phyloP scores from a whole-genome alignment of 2,329 filamentous ascomycete species.

The Beauveria bassiana region DNA sequence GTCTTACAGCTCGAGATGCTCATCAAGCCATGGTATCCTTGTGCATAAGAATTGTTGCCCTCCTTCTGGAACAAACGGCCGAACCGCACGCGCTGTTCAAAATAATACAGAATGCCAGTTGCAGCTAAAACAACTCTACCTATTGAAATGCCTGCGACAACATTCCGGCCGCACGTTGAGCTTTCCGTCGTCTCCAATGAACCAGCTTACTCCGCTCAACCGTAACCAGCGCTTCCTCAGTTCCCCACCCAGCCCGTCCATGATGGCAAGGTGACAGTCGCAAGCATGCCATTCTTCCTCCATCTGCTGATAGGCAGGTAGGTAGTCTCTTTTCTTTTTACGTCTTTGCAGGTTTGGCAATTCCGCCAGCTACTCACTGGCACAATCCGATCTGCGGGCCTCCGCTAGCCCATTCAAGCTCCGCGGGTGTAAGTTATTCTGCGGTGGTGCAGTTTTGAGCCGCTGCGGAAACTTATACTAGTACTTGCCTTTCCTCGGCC shows the following conservation, averaged over 20 bases:
- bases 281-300: neutral
- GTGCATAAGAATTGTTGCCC: neutral
- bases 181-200: neutral
- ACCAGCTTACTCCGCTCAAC: neutral
- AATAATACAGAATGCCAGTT: neutral
- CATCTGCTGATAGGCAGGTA: no score
- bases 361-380: neutral
- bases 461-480: conserved; percentile 1
- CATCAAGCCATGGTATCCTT: no score
- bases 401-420: neutral
- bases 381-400: conserved; percentile 6
- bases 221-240: conserved; percentile 4
- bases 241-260: conserved; percentile 7
- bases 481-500: conserved; percentile 3
- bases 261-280: conserved; percentile 12
- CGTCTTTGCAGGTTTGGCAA: neutral
- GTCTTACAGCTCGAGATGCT: neutral
- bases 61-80: neutral
- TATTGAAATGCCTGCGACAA: no score
- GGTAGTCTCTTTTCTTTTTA: neutral
- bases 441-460: conserved; percentile 11
- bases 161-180: neutral
- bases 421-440: neutral
- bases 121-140: no score
- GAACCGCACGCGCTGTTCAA: neutral